Base-by-base conservation (phyloP, 495 filamentous ascomycete genomes). In the Penicillium paradoxum region DNA sequence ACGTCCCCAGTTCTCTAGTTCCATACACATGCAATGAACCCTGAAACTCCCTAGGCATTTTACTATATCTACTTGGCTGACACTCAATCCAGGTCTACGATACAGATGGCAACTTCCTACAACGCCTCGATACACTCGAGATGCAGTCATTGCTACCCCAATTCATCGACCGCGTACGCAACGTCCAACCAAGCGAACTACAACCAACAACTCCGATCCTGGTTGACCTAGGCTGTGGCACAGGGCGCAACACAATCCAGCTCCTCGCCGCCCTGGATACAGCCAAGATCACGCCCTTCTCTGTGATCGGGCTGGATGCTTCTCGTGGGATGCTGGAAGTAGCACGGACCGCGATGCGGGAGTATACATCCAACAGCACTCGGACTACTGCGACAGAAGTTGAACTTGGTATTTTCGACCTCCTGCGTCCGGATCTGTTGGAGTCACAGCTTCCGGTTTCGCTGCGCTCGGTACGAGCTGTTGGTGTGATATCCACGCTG, bases 101-200 rank as follows among this genome's bases (percentile, higher is more conserved):
- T 60, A 82, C 75, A 36, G 85, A 90, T 53, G 81, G 81, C 22
- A 90, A 89, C 63, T 85, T 89, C 63, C 74, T 90, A 2, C 87
- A 89, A 70, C 77, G 78, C 5, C 72, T 87, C 29, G 87, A 90
- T 60, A 80, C 79, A 29, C 60, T 79, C 33, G 77, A 85, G 61
- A 75, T 88, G 60, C 58, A 55, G 10, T 52, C 60, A 1, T 59
- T 86, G 1, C 71, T 90, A 21, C 83, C 85, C 2, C 48, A 54
- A 0, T 78, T 88, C 46, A 59, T 86, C 10, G 40, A 57, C 1
- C 60, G 43, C 4, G 59, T 79, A n/a, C n/a, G n/a, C n/a, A 56
- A n/a, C n/a, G n/a, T n/a, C 4, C 18, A 21, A 30, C 24, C 48
- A 11, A 60, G 57, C 25, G 17, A 46, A 14, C 42, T 47, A 18